Conservation (phyloP, 208 protist genomes). For the Leishmania mexicana region DNA sequence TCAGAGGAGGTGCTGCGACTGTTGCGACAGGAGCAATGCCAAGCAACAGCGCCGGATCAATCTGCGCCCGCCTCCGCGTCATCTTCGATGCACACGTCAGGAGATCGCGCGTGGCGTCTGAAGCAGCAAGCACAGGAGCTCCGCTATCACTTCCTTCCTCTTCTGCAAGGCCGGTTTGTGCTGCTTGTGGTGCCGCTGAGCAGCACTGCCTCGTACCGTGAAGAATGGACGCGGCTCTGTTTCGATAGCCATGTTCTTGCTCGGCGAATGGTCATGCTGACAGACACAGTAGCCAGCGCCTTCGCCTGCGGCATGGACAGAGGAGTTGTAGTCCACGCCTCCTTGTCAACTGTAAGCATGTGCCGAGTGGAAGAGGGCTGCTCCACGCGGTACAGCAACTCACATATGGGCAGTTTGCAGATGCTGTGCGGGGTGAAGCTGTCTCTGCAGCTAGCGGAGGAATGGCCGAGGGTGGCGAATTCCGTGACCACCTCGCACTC, state of each 20-base stretch:
- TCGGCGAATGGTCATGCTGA: constrained; percentile 47
- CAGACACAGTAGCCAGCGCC: constrained; percentile 56
- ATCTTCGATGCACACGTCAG: background rate
- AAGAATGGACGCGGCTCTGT: constrained; percentile 38
- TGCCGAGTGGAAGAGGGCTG: constrained; percentile 23
- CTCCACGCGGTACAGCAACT: constrained; percentile 24
- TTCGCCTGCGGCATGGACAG: constrained; percentile 44
- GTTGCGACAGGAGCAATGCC: background rate
- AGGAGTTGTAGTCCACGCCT: constrained; percentile 32
- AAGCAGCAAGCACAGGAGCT: background rate
- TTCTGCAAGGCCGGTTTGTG: constrained; percentile 35
- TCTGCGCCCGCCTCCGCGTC: background rate
- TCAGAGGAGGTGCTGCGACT: constrained; percentile 19
- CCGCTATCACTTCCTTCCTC: constrained; percentile 23
- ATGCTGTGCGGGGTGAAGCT: constrained; percentile 4
- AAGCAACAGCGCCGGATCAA: background rate
- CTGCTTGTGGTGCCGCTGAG: constrained; percentile 47
- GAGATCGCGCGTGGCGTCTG: background rate
- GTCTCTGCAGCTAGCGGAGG: constrained; percentile 10
- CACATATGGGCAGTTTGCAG: constrained; percentile 13
- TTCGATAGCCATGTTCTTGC: constrained; percentile 28
- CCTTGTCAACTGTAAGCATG: constrained; percentile 15
- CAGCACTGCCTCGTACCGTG: constrained; percentile 29
- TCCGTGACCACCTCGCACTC: no score
- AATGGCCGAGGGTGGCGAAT: background rate